Conservation (phyloP, 2,329 filamentous ascomycete species). For the Fusarium pseudoanthophilum region DNA sequence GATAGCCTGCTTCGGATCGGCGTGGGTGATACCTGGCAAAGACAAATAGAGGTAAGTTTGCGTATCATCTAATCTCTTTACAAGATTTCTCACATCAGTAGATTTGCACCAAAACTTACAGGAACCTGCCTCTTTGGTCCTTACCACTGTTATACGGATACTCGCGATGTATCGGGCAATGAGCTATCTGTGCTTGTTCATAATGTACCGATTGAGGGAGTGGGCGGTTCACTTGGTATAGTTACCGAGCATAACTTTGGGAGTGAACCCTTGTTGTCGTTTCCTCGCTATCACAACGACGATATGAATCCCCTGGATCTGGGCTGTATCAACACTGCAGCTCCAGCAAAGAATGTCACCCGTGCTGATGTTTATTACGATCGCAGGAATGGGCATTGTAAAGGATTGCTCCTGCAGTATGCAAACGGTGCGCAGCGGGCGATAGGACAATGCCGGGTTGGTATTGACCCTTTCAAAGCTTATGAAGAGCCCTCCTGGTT, state of each 20-base stretch:
- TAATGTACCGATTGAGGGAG: not conserved
- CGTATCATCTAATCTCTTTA: no score
- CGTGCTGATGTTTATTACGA: not conserved
- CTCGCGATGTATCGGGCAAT: not conserved
- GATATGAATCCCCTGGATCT: not conserved
- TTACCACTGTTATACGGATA: not conserved
- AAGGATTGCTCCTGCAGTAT: slow-evolving; percentile 2
- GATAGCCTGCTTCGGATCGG: not conserved
- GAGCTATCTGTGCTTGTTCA: not conserved
- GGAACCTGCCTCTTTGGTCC: not conserved
- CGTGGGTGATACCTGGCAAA: not conserved
- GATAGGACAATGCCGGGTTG: not conserved
- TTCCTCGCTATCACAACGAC: not conserved
- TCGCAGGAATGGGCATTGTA: not conserved
- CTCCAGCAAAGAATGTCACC: not conserved
- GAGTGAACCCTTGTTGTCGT: not conserved
- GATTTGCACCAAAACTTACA: not conserved
- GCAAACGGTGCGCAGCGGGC: not conserved
- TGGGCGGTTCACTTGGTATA: not conserved
- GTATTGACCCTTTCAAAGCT: not conserved
- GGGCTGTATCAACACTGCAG: not conserved
- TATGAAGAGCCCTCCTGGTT: not conserved
- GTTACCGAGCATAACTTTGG: not conserved
- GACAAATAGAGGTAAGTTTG: not conserved
- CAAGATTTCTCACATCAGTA: not conserved